Percentiles rank a stretch among this genome's conserved stretches.
Evolutionary conservation across 768 basidiomycete species (phyloP).

Genomic region (Lactifluus echinatus): DNA sequence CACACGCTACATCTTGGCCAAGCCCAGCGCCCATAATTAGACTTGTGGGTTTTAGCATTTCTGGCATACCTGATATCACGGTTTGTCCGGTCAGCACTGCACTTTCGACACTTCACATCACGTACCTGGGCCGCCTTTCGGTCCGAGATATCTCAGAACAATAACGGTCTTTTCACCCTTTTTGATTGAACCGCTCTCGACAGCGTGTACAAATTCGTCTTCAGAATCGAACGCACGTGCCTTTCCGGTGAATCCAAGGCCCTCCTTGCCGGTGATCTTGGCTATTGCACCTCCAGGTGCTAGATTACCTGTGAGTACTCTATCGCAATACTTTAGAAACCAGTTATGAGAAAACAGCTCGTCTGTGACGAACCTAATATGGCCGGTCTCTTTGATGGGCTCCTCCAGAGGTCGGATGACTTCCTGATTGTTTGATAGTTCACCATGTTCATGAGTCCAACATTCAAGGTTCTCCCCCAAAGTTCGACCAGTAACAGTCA

Average conservation of each 20-base stretch:
- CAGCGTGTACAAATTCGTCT: conserved; percentile 77
- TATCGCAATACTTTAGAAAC: conserved; percentile 26
- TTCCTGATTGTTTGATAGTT: conserved; percentile 67
- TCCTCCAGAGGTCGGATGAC: conserved; percentile 81
- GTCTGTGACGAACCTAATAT: conserved; percentile 56
- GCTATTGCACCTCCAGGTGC: conserved; percentile 94
- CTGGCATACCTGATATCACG: conserved; percentile 78
- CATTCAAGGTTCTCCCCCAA: conserved; percentile 88
- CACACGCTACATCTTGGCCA: conserved; percentile 89
- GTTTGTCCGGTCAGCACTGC: conserved; percentile 1
- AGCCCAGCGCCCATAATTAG: conserved; percentile 98
- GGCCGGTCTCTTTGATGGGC: conserved; percentile 84
- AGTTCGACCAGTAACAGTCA: conserved; percentile 86
- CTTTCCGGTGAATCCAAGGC: conserved; percentile 80
- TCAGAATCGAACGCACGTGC: conserved; percentile 91
- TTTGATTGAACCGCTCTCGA: conserved; percentile 82
- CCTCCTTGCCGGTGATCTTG: conserved; percentile 96
- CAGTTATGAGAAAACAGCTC: background rate
- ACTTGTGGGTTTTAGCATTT: conserved; percentile 98
- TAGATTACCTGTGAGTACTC: conserved; percentile 85
- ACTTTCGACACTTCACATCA: conserved; percentile 2
- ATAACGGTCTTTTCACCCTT: conserved; percentile 96
- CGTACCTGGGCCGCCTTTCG: conserved; percentile 91
- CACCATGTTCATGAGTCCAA: conserved; percentile 77
- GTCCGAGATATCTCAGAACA: conserved; percentile 91